Conservation (phyloP, 2,329 filamentous ascomycete species). For the Ceratocystis huliohia region DNA sequence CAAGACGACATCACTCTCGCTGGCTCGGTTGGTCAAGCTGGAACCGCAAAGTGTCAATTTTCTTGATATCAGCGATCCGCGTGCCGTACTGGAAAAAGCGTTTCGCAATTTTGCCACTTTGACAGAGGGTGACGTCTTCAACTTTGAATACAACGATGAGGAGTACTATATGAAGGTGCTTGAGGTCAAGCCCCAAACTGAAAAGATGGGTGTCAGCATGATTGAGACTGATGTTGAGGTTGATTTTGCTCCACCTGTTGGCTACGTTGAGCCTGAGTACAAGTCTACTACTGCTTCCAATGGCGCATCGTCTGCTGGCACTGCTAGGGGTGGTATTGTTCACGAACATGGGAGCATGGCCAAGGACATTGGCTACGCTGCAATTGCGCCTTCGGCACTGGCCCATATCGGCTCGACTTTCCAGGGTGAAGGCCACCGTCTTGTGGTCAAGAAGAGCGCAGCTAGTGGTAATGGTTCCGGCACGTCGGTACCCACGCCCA, state of each 20-base stretch:
- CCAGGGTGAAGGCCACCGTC: conserved; percentile 61
- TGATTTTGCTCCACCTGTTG: conserved; percentile 86
- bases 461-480: conserved; percentile 57
- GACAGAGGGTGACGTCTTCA: conserved; percentile 88
- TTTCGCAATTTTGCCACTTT: conserved; percentile 93
- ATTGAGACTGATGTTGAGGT: conserved; percentile 94
- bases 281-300: conserved; percentile 36
- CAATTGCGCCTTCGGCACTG: conserved; percentile 68
- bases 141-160: conserved; percentile 91
- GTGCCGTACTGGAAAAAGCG: conserved; percentile 90
- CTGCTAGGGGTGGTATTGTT: conserved; percentile 49
- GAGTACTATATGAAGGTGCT: conserved; percentile 86
- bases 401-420: conserved; percentile 66
- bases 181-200: conserved; percentile 76
- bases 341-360: conserved; percentile 90
- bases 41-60: conserved; percentile 89
- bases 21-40: conserved; percentile 87
- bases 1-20: conserved; percentile 83
- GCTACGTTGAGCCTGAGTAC: conserved; percentile 78
- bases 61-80: conserved; percentile 92
- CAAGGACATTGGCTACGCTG: conserved; percentile 89
- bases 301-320: conserved; percentile 44
- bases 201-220: conserved; percentile 80
- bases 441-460: conserved; percentile 64
- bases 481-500: conserved; percentile 45